A percentile compares a stretch with the other conserved stretches of the same genome.
These are phyloP conservation scores for Zygoascus sp. DNA, from an alignment of 1,139 yeast species.

Conservation along the genomic window DNA sequence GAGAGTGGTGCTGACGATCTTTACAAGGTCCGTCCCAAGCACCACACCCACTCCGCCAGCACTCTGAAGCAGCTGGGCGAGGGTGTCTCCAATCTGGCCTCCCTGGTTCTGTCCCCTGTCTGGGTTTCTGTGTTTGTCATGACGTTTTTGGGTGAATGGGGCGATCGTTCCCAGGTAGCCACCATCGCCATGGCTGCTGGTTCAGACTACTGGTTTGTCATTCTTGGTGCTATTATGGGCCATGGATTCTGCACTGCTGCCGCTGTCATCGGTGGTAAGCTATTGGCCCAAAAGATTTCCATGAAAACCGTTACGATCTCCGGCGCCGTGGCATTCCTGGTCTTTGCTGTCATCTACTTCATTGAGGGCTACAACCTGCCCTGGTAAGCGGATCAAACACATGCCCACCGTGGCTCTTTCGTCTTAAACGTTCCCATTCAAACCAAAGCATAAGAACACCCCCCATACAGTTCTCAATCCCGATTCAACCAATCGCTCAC, in stretches of 20 bases:
- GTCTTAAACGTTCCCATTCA: neutral
- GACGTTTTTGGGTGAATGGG: slow-evolving; percentile 99
- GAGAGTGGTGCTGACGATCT: slow-evolving; percentile 27
- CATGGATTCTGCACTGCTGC: slow-evolving; percentile 86
- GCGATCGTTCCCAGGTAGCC: slow-evolving; percentile 96
- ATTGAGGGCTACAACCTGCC: slow-evolving; percentile 20
- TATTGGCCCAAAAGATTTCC: slow-evolving; percentile 82
- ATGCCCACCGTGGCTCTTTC: neutral
- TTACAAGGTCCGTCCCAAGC: slow-evolving; percentile 24
- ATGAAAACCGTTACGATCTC: slow-evolving; percentile 89
- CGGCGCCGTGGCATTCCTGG: slow-evolving; percentile 80
- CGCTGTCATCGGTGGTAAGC: slow-evolving; percentile 92
- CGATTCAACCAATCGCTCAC: neutral
- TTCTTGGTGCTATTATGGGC: slow-evolving; percentile 84
- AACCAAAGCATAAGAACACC: neutral
- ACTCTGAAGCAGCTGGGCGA: slow-evolving; percentile 26
- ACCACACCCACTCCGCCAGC: slow-evolving; percentile 17
- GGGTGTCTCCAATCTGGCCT: slow-evolving; percentile 49
- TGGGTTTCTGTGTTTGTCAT: slow-evolving; percentile 94
- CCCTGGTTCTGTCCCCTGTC: slow-evolving; percentile 71
- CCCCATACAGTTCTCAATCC: too few relatives aligned
- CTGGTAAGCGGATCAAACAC: slow-evolving; percentile 9
- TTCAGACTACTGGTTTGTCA: slow-evolving; percentile 83
- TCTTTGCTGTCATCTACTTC: slow-evolving; percentile 77
- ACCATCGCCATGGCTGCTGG: slow-evolving; percentile 99